phyloP scores from a whole-genome alignment of 2,329 filamentous ascomycete species.

The Sarocladium strictum region DNA sequence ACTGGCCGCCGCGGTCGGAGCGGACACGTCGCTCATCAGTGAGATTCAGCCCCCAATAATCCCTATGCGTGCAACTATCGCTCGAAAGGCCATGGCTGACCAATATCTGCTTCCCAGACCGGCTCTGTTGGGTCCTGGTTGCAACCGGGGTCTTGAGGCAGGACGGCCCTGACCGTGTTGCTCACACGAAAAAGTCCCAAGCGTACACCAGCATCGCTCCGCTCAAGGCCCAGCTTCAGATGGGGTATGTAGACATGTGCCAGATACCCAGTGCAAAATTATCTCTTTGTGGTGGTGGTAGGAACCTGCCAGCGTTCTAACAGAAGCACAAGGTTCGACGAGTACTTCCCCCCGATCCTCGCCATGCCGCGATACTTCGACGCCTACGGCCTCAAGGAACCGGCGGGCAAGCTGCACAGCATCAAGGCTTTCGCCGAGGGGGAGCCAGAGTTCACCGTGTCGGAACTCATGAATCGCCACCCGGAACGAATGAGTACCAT shows the following conservation, averaged over 20 bases:
- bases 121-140: constrained; percentile 9
- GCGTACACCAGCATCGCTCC: not conserved
- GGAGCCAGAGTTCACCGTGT: constrained; percentile 22
- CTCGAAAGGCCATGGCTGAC: not conserved
- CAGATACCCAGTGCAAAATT: not conserved
- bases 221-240: not conserved
- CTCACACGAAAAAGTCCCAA: not conserved
- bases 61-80: not conserved
- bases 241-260: constrained; percentile 6
- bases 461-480: constrained; percentile 22
- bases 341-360: constrained; percentile 15
- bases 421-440: constrained; percentile 22
- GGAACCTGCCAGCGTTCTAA: constrained; percentile 10
- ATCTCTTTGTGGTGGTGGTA: not conserved
- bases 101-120: constrained; percentile 2
- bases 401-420: constrained; percentile 19
- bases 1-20: constrained; percentile 21
- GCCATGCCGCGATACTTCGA: constrained; percentile 26
- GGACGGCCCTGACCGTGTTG: not conserved
- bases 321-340: constrained; percentile 17
- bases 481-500: constrained; percentile 20
- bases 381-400: constrained; percentile 24
- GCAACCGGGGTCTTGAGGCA: constrained; percentile 10
- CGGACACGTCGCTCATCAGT: constrained; percentile 21
- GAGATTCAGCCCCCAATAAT: not conserved